phyloP scores from a whole-genome alignment of 805 yeast species.

The Nakazawaea wyomingensis region DNA sequence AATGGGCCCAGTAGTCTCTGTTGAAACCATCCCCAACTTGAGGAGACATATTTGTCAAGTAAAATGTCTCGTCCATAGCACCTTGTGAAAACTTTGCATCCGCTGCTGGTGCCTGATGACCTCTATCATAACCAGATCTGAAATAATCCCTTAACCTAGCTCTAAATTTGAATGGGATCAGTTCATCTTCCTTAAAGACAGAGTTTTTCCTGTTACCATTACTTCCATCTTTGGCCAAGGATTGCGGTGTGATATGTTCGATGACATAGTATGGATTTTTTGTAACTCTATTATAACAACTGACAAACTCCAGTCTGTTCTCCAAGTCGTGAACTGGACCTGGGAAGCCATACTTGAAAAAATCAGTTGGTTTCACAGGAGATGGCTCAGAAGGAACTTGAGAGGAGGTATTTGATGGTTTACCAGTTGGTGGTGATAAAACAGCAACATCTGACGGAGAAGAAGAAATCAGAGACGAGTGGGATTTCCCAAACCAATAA shows the following conservation, averaged over 20 bases:
- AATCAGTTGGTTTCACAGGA: conserved; percentile 53
- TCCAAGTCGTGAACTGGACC: conserved; percentile 89
- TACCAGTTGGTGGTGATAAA: background rate
- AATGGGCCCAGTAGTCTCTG: conserved; percentile 96
- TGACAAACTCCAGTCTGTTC: conserved; percentile 68
- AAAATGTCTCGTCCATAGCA: conserved; percentile 95
- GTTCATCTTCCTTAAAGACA: conserved; percentile 81
- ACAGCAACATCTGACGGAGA: background rate
- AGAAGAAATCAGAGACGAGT: background rate
- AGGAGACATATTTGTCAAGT: conserved; percentile 86
- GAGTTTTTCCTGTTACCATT: conserved; percentile 75
- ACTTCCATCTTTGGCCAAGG: conserved; percentile 40
- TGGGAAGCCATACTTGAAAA: conserved; percentile 90
- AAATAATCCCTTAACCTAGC: conserved; percentile 80
- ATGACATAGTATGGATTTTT: conserved; percentile 82
- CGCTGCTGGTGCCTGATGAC: conserved; percentile 98
- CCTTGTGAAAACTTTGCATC: conserved; percentile 85
- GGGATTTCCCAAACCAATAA: conserved; percentile 9
- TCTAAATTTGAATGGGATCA: conserved; percentile 70
- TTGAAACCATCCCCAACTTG: conserved; percentile 98
- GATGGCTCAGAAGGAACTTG: conserved; percentile 11
- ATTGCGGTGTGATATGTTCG: conserved; percentile 79
- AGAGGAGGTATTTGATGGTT: background rate
- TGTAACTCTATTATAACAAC: conserved; percentile 80
- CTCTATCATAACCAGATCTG: conserved; percentile 93